Evolutionary conservation across 192 early-diverging fungal species (phyloP).

Genomic region (Rhizoclosmatium sp.): DNA sequence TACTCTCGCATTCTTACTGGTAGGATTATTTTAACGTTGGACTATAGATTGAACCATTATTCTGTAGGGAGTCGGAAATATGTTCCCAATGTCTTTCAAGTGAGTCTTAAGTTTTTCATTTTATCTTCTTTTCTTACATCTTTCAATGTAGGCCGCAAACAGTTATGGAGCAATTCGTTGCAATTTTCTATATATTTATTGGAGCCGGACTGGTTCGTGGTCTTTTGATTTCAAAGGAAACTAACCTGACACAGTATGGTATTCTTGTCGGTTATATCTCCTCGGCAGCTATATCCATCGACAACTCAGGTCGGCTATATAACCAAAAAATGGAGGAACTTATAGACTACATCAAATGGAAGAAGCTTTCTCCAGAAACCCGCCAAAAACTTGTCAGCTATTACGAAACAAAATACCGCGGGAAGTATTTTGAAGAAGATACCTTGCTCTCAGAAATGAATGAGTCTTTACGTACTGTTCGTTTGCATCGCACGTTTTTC

Average conservation of each 20-base stretch:
- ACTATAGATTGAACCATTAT: not conserved
- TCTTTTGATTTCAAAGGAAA: not conserved
- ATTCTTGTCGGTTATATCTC: slow-evolving; percentile 27
- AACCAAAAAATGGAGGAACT: slow-evolving; percentile 47
- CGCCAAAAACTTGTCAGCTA: slow-evolving; percentile 31
- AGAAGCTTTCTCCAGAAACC: slow-evolving; percentile 22
- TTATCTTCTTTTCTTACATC: not conserved
- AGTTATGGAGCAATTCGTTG: slow-evolving; percentile 10
- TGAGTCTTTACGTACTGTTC: slow-evolving; percentile 11
- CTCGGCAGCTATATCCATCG: slow-evolving; percentile 17
- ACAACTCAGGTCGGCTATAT: slow-evolving; percentile 29
- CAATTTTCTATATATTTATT: slow-evolving; percentile 16
- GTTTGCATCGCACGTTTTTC: not conserved
- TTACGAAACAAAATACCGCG: slow-evolving; percentile 32
- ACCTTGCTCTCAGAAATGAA: slow-evolving; percentile 20
- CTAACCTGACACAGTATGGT: not conserved
- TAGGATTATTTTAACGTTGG: not conserved
- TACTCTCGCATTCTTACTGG: not conserved
- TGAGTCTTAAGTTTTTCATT: not conserved
- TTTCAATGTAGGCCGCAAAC: slow-evolving; percentile 10
- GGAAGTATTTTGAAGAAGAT: slow-evolving; percentile 32
- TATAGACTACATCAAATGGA: slow-evolving; percentile 43
- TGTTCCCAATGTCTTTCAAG: slow-evolving; percentile 27
- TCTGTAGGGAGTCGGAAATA: slow-evolving; percentile 39
- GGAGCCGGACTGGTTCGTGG: slow-evolving; percentile 14